Conservation (phyloP, 768 basidiomycete species). For the Tephrocybe sp. region DNA sequence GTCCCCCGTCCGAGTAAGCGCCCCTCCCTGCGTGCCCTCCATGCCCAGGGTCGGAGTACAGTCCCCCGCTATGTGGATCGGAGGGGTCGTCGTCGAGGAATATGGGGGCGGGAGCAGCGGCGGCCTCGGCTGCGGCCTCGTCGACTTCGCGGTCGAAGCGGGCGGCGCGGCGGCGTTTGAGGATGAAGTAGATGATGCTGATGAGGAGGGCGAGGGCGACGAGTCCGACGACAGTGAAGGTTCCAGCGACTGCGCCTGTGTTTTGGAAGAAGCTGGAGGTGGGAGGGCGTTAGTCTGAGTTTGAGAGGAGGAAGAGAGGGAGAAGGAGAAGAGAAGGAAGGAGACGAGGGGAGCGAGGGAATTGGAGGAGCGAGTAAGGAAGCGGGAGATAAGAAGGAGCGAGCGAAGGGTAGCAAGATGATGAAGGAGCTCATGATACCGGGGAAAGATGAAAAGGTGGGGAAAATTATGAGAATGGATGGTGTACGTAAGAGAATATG, state of each 20-base stretch:
- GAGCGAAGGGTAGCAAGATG: too few relatives aligned
- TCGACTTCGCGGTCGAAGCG: conserved; percentile 75
- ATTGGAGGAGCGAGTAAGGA: conserved; percentile 3
- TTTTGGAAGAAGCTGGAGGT: conserved; percentile 47
- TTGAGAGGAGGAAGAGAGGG: not conserved
- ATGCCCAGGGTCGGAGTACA: not conserved
- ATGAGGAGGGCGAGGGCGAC: conserved; percentile 52
- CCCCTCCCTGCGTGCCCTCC: too few relatives aligned
- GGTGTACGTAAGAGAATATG: too few relatives aligned
- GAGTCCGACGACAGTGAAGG: conserved; percentile 72
- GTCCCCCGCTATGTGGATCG: not conserved
- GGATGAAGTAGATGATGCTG: conserved; percentile 43
- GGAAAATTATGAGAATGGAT: too few relatives aligned
- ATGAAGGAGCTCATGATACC: too few relatives aligned
- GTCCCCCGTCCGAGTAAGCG: too few relatives aligned
- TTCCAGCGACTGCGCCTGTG: conserved; percentile 70
- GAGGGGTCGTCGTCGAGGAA: conserved; percentile 52
- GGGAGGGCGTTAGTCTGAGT: not conserved
- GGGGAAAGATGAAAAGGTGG: too few relatives aligned
- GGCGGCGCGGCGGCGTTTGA: conserved; percentile 64
- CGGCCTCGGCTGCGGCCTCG: conserved; percentile 68
- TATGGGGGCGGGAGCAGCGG: conserved; percentile 48
- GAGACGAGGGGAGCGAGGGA: not conserved
- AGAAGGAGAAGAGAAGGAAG: not conserved
- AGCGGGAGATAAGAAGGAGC: too few relatives aligned